Evolutionary conservation across 345 rosid genomes (phyloP), one percentile per base, ranked within the genome.

Genomic region (Gossypium australe): DNA sequence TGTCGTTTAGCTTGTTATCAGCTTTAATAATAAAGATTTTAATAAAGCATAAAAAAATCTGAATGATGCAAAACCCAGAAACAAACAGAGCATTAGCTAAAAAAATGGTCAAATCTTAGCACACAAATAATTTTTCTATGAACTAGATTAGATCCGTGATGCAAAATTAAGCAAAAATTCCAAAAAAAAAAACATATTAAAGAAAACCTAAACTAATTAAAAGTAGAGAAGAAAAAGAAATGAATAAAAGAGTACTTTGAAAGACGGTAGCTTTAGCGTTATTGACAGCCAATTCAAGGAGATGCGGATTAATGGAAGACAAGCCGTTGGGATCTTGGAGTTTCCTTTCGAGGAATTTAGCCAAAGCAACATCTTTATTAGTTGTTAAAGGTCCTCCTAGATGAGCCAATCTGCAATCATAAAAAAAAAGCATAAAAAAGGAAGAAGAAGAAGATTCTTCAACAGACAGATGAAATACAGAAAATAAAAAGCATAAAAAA

Each of bases 341-440:
- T 79, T 91, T 95, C 81, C 98, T 83, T 63, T 93, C 97, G 1
- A 95, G 82, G 75, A 95, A 95, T 83, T 90, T 95, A 59, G 96
- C 97, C 67, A 95, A 76, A 9, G 99, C 97, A 22, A 91, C 90
- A 11, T 94, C 98, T 77, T 93, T 95, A 80, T 93, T 95, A 56
- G 99, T 95, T 76, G 83, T 93, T 81, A 95, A 79, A n/a, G 93
- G 94, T 51, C 97, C 97, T 52, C 97, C 94, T 6, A 97, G 98
- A 68, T 95, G 99, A 61, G 97, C 97, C 78, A 91, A 84, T 77
- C 98, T 95, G 59, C 16, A 51, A 49, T 49, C 1, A 27, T 14
- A 69, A 3, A 25, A 25, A 25, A 3, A 25, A 25, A 25, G 29
- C 29, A 27, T 27, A 27, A 27, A 27, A 27, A 27, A 27, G 29